A percentile compares a stretch with the other conserved stretches of the same genome.
These are phyloP conservation scores for Neofusicoccum sp. DNA, from an alignment of 2,329 filamentous ascomycete species.

Conservation along the genomic window DNA sequence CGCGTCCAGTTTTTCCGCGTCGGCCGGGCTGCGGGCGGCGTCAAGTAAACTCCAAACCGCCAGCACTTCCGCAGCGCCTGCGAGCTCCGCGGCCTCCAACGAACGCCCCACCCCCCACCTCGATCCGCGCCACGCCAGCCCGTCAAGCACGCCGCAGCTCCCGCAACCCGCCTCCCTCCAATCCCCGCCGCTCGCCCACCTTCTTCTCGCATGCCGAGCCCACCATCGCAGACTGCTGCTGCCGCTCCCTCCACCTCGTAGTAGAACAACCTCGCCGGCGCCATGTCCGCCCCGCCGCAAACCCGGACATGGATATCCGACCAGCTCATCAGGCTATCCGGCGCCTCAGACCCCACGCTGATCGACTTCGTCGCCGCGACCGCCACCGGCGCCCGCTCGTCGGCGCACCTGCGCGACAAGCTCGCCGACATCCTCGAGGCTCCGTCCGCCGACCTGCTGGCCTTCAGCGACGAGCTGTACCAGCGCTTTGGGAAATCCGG, in stretches of 20 bases:
- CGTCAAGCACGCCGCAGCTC: not conserved
- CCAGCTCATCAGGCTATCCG: slow-evolving; percentile 52
- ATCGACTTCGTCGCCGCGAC: slow-evolving; percentile 58
- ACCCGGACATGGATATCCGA: slow-evolving; percentile 43
- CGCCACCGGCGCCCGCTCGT: slow-evolving; percentile 50
- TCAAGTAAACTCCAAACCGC: not conserved
- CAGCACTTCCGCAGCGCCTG: not conserved
- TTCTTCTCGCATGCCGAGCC: not conserved
- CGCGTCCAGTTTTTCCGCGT: not conserved
- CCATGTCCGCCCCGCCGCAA: not conserved
- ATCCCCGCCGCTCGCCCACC: not conserved
- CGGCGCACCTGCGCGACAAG: slow-evolving; percentile 49
- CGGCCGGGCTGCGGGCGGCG: not conserved
- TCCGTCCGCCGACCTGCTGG: slow-evolving; percentile 43
- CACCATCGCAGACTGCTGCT: not conserved
- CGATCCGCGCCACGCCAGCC: not conserved
- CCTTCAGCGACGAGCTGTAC: slow-evolving; percentile 50
- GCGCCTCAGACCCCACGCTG: slow-evolving; percentile 55
- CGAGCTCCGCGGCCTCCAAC: not conserved
- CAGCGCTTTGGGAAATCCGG: slow-evolving; percentile 28
- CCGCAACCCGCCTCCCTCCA: not conserved
- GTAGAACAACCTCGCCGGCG: not conserved
- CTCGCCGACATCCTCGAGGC: slow-evolving; percentile 54
- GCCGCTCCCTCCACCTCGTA: not conserved
- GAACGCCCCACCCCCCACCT: not conserved